Conservation (phyloP, 768 basidiomycete species). For the Amanita fuliginea region DNA sequence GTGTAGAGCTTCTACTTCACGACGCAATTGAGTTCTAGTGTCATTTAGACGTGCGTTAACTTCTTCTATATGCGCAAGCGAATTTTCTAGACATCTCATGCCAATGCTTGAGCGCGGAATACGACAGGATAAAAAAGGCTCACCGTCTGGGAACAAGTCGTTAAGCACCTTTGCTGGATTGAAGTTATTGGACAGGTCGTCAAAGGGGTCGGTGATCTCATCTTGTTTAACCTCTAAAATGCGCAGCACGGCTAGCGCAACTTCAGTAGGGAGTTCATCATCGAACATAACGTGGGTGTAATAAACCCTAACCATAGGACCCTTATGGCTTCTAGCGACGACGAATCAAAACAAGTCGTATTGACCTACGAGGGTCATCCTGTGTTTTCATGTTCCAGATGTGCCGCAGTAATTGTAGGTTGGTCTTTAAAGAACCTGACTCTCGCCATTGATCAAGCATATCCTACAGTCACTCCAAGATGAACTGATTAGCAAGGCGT, state of each 20-base stretch:
- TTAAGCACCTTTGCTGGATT: conserved; percentile 49
- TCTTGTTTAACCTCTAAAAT: conserved; percentile 45
- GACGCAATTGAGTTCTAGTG: conserved; percentile 58
- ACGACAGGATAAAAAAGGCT: neutral
- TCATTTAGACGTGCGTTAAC: conserved; percentile 60
- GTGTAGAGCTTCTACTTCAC: conserved; percentile 61
- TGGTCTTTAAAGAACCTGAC: neutral
- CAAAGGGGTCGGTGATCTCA: conserved; percentile 41
- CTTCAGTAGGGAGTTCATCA: conserved; percentile 53
- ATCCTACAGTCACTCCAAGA: conserved; percentile 62
- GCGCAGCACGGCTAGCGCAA: conserved; percentile 60
- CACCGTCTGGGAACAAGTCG: conserved; percentile 73
- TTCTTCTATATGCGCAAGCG: conserved; percentile 58
- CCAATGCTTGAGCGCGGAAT: conserved; percentile 5
- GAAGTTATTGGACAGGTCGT: conserved; percentile 47
- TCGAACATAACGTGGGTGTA: conserved; percentile 20
- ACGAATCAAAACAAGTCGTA: conserved; percentile 39
- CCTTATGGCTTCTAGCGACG: conserved; percentile 18
- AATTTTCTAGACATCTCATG: conserved; percentile 46
- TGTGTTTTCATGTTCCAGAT: conserved; percentile 57
- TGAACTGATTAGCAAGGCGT: conserved; percentile 76
- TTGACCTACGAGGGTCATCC: conserved; percentile 55
- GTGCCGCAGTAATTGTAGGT: conserved; percentile 61
- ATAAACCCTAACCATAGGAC: conserved; percentile 1
- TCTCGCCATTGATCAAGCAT: neutral